Conservation (phyloP, 1,139 yeast species). For the Kodamaea arcana region DNA sequence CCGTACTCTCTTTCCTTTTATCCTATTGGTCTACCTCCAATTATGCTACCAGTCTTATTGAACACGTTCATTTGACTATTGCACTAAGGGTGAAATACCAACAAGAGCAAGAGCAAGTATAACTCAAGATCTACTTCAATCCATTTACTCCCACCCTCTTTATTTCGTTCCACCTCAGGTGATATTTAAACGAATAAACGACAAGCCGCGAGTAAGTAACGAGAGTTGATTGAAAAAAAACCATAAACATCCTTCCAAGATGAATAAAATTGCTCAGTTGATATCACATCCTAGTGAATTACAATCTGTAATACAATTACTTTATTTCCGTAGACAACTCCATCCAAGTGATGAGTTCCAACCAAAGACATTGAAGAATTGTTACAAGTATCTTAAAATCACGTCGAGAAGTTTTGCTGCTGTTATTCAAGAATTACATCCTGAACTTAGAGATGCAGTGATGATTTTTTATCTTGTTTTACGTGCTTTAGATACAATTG, state of each 20-base stretch:
- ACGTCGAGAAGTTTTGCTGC: slow-evolving; percentile 93
- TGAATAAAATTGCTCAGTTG: slow-evolving; percentile 68
- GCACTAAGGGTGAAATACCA: no score
- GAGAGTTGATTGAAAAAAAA: background rate
- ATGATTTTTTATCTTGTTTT: slow-evolving; percentile 81
- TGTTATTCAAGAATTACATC: slow-evolving; percentile 86
- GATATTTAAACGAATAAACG: slow-evolving; percentile 1
- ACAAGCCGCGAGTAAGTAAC: background rate
- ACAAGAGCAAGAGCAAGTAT: no score
- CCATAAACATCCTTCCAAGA: slow-evolving; percentile 14
- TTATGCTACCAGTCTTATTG: no score
- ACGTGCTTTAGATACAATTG: slow-evolving; percentile 92
- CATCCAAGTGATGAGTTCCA: slow-evolving; percentile 47
- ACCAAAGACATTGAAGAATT: slow-evolving; percentile 50
- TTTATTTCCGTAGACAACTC: slow-evolving; percentile 50
- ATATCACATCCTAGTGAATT: slow-evolving; percentile 70
- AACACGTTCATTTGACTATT: no score
- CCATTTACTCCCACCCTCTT: no score
- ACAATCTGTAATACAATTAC: slow-evolving; percentile 60
- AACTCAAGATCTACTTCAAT: no score
- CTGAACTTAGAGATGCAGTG: slow-evolving; percentile 78
- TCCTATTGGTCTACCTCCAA: no score
- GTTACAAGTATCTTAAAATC: slow-evolving; percentile 61
- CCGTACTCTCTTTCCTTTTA: no score
- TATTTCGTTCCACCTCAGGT: background rate